These are phyloP conservation scores for Talaromyces amestolkiae DNA, from an alignment of 2,329 filamentous ascomycete genomes.

Conservation along the genomic window DNA sequence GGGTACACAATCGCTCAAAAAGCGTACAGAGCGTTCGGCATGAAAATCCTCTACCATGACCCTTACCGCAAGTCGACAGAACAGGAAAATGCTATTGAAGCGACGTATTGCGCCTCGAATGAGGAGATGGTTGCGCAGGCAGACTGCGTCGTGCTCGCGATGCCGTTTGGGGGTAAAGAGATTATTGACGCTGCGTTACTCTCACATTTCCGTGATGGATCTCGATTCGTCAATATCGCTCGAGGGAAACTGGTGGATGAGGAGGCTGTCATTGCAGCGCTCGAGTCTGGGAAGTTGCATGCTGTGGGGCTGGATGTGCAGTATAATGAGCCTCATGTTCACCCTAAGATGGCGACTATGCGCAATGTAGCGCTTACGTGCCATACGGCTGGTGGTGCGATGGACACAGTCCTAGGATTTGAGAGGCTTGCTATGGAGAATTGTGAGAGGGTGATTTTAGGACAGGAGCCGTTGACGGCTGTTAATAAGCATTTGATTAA, in stretches of 20 bases:
- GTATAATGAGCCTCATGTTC: constrained; percentile 53
- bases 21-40: constrained; percentile 47
- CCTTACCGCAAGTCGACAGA: constrained; percentile 38
- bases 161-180: constrained; percentile 40
- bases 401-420: constrained; percentile 50
- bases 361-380: constrained; percentile 47
- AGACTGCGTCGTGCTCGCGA: constrained; percentile 47
- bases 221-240: constrained; percentile 54
- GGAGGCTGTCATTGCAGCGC: constrained; percentile 47
- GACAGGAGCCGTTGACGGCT: constrained; percentile 14
- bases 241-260: constrained; percentile 55
- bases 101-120: constrained; percentile 40
- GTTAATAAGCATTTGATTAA: constrained; percentile 19
- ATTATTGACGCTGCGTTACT: constrained; percentile 44
- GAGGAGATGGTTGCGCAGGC: constrained; percentile 41
- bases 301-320: constrained; percentile 56
- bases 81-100: constrained; percentile 38
- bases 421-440: constrained; percentile 48
- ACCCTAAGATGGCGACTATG: constrained; percentile 39
- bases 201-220: constrained; percentile 47
- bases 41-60: constrained; percentile 56
- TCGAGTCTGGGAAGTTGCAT: constrained; percentile 47
- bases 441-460: constrained; percentile 26
- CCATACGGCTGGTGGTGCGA: constrained; percentile 48
- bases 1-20: constrained; percentile 50